These are phyloP conservation scores for Castanea mollissima DNA, from an alignment of 306 rosid species.

Conservation along the genomic window DNA sequence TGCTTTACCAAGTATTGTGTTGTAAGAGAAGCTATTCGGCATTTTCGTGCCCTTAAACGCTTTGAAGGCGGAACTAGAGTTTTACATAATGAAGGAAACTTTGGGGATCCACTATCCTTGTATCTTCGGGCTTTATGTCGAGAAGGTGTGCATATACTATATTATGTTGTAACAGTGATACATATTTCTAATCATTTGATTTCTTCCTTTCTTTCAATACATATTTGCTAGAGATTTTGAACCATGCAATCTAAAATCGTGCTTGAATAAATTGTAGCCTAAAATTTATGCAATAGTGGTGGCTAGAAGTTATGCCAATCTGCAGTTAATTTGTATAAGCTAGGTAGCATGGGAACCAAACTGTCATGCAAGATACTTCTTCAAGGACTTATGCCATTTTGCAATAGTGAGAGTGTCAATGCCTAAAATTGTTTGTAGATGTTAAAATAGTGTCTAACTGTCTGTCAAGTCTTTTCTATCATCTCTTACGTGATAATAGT, in stretches of 20 bases:
- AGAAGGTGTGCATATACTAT: slow-evolving; percentile 58
- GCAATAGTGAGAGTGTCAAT: background rate
- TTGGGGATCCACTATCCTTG: slow-evolving; percentile 91
- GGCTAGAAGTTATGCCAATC: background rate
- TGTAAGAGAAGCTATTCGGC: slow-evolving; percentile 86
- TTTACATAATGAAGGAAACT: slow-evolving; percentile 74
- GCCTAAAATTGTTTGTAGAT: background rate
- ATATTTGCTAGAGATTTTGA: background rate
- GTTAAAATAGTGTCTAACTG: background rate
- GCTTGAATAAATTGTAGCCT: background rate
- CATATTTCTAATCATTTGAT: background rate
- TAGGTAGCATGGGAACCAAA: background rate
- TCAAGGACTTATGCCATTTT: background rate
- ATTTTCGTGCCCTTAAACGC: slow-evolving; percentile 82
- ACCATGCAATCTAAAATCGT: background rate
- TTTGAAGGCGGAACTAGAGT: slow-evolving; percentile 69
- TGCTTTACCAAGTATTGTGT: slow-evolving; percentile 96
- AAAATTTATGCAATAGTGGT: background rate
- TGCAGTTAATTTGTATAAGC: background rate
- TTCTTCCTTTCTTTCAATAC: background rate
- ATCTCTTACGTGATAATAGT: background rate
- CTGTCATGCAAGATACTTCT: background rate
- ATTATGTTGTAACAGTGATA: background rate
- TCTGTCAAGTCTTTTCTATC: background rate
- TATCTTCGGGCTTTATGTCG: slow-evolving; percentile 93